A percentile compares a stretch with the other conserved stretches of the same genome.
Conservation (phyloP, 2,329 filamentous ascomycete genomes). For the Pyricularia sp. region DNA sequence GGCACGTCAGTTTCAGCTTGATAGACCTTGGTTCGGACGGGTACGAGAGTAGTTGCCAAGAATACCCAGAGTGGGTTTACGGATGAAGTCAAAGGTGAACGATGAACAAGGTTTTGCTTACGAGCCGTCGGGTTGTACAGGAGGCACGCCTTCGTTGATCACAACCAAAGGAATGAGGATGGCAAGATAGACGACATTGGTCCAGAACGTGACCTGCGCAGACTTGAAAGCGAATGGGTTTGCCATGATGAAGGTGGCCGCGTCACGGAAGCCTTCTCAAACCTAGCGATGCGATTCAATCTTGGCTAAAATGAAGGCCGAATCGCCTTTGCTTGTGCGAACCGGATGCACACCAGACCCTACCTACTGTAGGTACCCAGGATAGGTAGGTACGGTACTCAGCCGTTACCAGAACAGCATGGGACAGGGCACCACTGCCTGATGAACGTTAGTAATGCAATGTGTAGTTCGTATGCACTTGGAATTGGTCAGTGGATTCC, state of each 20-base stretch:
- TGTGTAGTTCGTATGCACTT: background rate
- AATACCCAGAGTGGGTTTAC: background rate
- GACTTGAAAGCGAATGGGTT: slow-evolving; percentile 71
- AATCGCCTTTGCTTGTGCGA: background rate
- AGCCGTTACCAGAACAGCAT: background rate
- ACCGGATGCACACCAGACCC: background rate
- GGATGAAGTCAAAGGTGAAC: background rate
- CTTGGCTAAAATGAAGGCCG: background rate
- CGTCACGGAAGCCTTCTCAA: background rate
- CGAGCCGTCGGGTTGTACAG: slow-evolving; percentile 44
- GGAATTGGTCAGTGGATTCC: background rate
- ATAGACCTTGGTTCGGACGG: background rate
- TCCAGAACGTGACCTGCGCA: slow-evolving; percentile 72
- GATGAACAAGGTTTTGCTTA: background rate
- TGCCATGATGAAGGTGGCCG: background rate
- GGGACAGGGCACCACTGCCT: background rate
- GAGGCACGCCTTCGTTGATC: slow-evolving; percentile 67
- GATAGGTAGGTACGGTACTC: background rate
- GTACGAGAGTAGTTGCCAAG: background rate
- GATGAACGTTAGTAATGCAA: background rate
- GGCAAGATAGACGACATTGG: slow-evolving; percentile 66
- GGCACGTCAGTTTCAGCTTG: background rate
- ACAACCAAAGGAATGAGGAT: slow-evolving; percentile 63
- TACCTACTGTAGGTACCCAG: background rate
- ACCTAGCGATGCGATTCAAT: background rate